Base-by-base conservation (phyloP, 108 stramenopile species). In the Nannochloropsis oceanica region DNA sequence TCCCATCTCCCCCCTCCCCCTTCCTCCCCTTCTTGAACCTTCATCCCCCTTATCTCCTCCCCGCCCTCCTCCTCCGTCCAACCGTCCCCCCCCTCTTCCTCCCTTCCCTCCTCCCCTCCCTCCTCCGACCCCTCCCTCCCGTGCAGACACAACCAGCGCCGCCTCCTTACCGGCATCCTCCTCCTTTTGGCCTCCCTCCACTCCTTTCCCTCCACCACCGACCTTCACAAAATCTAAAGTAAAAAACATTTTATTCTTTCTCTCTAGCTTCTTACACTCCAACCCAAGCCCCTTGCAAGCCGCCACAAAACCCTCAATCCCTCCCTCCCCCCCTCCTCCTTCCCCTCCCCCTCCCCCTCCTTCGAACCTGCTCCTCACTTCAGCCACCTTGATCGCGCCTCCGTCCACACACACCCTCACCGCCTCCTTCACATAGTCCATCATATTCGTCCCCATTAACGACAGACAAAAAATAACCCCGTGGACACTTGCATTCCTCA, bases 381-480 rank as follows among this genome's bases (percentile, higher is more conserved):
- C 99, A 20, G 96, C 96, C 44, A 88, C 88, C 80, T 94, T 91
- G n/a, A 99, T 85, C 14, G 89, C 46, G 5, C 98, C 99, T 84
- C 92, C 91, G 25, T 91, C 82, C 79, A 92, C 93, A 25, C 98
- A 89, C 11, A 98, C 95, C 44, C 99, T 92, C 82, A 92, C 92
- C 18, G 96, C 97, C 87, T 99, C 99, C 22, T 93, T 87, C 20
- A 99, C 84, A 89, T 98, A 99, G 84, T 97, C 95, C 9, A 93
- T 92, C 27, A 95, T 88, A 86, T 97, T 96, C 24, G 96, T 97
- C 1, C 97, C 99, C 99, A 99, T 99, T 44, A 99, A 92, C 8
- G 97, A 93, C 50, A 99, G 88, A 88, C 95, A 97, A 91, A 97
- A 99, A 22, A 99, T 94, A 43, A 90, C 96, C 12, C 97, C 90